Evolutionary conservation across 495 filamentous ascomycete genomes (phyloP).

Genomic region (Parathielavia hyrcaniae): DNA sequence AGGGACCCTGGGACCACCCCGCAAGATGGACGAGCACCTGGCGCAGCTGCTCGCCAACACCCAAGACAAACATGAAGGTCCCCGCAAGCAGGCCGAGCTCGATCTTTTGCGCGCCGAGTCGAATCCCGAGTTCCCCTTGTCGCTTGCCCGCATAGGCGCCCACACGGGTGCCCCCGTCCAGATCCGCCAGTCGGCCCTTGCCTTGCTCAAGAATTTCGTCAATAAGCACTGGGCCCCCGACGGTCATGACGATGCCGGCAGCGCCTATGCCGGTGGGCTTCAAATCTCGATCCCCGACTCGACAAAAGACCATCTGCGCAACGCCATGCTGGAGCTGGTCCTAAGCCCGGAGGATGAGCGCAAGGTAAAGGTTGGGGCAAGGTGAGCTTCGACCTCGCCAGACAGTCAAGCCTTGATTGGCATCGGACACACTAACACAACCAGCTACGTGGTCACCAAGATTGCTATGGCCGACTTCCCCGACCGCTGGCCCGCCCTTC

Average conservation of each 20-base stretch:
- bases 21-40: conserved; percentile 75
- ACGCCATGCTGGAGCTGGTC: conserved; percentile 64
- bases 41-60: conserved; percentile 73
- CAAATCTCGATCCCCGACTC: conserved; percentile 59
- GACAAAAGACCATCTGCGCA: conserved; percentile 66
- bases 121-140: conserved; percentile 64
- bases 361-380: conserved; percentile 78
- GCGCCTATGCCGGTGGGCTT: conserved; percentile 48
- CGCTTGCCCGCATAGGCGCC: conserved; percentile 69
- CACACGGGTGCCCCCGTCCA: conserved; percentile 62
- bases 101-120: conserved; percentile 60
- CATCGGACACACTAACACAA: conserved; percentile 3
- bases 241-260: conserved; percentile 30
- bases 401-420: not conserved
- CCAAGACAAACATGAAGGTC: conserved; percentile 59
- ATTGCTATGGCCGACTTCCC: conserved; percentile 92
- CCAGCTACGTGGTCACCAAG: conserved; percentile 84
- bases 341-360: conserved; percentile 69
- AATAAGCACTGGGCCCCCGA: conserved; percentile 64
- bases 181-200: conserved; percentile 75
- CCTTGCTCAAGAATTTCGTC: conserved; percentile 74
- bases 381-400: conserved; percentile 31
- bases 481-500: conserved; percentile 81
- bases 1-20: not conserved
- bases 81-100: conserved; percentile 72